Percentiles rank a stretch among this genome's conserved stretches.
Evolutionary conservation across 495 filamentous ascomycete genomes (phyloP).

Genomic region (Viridothelium virens): DNA sequence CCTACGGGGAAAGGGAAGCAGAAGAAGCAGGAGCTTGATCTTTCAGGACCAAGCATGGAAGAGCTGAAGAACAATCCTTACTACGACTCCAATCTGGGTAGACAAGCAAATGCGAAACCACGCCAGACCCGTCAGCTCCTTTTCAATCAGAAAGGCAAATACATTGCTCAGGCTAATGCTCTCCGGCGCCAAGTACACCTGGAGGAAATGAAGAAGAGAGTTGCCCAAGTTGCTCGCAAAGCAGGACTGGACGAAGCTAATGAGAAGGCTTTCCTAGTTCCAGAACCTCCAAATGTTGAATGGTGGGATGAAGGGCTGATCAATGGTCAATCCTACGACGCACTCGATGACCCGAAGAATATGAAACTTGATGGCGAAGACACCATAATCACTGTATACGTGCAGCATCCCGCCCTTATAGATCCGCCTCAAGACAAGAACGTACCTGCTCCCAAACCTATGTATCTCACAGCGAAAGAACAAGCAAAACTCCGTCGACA

Average conservation of each 20-base stretch:
- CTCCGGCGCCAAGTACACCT: slow-evolving; percentile 77
- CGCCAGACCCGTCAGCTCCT: slow-evolving; percentile 65
- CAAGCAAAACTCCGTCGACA: slow-evolving; percentile 86
- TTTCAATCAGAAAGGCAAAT: slow-evolving; percentile 97
- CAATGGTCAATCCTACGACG: slow-evolving; percentile 60
- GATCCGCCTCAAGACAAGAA: slow-evolving; percentile 86
- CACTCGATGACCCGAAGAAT: slow-evolving; percentile 52
- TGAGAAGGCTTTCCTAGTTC: slow-evolving; percentile 80
- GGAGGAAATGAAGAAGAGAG: slow-evolving; percentile 88
- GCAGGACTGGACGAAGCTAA: slow-evolving; percentile 85
- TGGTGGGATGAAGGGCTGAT: slow-evolving; percentile 97
- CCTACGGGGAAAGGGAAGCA: slow-evolving; percentile 28
- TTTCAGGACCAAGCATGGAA: slow-evolving; percentile 60
- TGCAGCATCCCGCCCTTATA: slow-evolving; percentile 90
- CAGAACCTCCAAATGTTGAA: slow-evolving; percentile 78
- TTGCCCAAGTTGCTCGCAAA: slow-evolving; percentile 75
- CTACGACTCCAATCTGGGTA: slow-evolving; percentile 65
- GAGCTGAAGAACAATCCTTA: slow-evolving; percentile 73
- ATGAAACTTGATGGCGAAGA: slow-evolving; percentile 63
- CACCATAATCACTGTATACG: slow-evolving; percentile 75
- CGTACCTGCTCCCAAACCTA: slow-evolving; percentile 69
- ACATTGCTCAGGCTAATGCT: slow-evolving; percentile 84
- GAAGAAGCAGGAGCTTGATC: slow-evolving; percentile 56
- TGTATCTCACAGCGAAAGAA: slow-evolving; percentile 87
- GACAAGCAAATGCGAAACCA: slow-evolving; percentile 50